A percentile compares a stretch with the other conserved stretches of the same genome.
Conservation (phyloP, 352 stramenopile species). For the Halophytophthora polymorphica region DNA sequence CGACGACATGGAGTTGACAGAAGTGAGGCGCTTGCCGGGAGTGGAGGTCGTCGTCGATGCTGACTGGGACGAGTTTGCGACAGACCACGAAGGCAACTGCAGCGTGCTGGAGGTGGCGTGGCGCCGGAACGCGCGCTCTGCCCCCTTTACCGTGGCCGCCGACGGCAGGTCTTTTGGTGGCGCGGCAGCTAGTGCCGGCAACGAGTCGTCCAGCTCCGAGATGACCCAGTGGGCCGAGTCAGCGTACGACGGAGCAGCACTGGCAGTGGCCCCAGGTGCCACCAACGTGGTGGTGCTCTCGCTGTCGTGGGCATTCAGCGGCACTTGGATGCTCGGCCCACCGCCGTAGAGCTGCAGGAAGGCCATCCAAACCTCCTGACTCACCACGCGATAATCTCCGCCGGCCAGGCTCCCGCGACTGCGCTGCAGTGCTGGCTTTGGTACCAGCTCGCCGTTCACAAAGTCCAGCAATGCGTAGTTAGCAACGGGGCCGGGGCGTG, state of each 20-base stretch:
- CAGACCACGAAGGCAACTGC: neutral
- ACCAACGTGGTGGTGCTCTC: neutral
- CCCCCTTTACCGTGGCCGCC: constrained; percentile 12
- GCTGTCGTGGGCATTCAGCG: constrained; percentile 7
- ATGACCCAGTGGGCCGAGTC: constrained; percentile 39
- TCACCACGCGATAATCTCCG: constrained; percentile 63
- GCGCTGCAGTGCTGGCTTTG: constrained; percentile 37
- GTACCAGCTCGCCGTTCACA: constrained; percentile 54
- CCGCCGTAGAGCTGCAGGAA: constrained; percentile 62
- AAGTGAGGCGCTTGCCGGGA: constrained; percentile 14
- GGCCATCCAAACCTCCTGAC: constrained; percentile 61
- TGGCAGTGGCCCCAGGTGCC: neutral
- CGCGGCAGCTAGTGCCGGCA: constrained; percentile 15
- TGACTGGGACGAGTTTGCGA: constrained; percentile 1
- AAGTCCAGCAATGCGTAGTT: constrained; percentile 73
- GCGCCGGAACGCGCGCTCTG: neutral
- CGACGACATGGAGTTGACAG: constrained; percentile 16
- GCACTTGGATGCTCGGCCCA: constrained; percentile 55
- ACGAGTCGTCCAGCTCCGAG: constrained; percentile 45
- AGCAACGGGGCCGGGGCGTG: constrained; percentile 48
- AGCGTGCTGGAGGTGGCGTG: neutral
- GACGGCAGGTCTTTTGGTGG: constrained; percentile 9
- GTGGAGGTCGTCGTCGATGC: constrained; percentile 3
- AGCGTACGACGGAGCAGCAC: neutral
- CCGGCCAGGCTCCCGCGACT: constrained; percentile 32